Evolutionary conservation across 345 rosid species (phyloP).

Genomic region (Chamaenerion angustifolium): DNA sequence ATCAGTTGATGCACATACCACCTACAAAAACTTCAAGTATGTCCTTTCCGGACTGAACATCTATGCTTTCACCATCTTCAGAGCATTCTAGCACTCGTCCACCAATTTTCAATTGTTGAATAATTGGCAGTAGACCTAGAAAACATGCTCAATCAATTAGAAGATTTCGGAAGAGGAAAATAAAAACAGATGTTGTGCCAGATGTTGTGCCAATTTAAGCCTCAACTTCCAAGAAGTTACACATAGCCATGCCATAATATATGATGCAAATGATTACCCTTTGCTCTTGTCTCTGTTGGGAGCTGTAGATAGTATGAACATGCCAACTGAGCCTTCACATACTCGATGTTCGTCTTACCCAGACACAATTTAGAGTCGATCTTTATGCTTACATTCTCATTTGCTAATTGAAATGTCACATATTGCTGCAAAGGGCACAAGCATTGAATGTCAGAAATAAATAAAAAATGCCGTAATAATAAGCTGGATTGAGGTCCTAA

Average conservation of each 20-base stretch:
- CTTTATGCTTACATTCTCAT: constrained; percentile 26
- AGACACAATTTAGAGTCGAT: constrained; percentile 21
- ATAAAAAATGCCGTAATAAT: neutral
- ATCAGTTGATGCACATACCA: constrained; percentile 24
- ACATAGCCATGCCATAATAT: no score
- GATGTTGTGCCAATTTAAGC: no score
- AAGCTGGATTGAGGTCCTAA: no score
- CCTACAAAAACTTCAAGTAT: constrained; percentile 45
- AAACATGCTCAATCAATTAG: neutral
- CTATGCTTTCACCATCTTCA: constrained; percentile 27
- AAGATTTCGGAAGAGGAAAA: neutral
- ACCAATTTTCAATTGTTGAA: constrained; percentile 43
- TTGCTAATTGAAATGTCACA: constrained; percentile 42
- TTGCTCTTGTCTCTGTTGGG: constrained; percentile 56
- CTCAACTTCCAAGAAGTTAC: no score
- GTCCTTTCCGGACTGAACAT: constrained; percentile 23
- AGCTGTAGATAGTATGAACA: constrained; percentile 75
- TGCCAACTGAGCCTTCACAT: constrained; percentile 65
- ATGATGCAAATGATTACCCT: constrained; percentile 31
- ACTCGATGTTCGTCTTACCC: constrained; percentile 31
- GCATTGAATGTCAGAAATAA: neutral
- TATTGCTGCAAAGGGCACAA: constrained; percentile 32
- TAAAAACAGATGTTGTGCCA: no score
- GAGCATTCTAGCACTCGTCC: constrained; percentile 40
- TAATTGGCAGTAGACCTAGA: constrained; percentile 79